Base-by-base conservation (phyloP, 78 protist species). In the Planoprotostelium fungivorum region DNA sequence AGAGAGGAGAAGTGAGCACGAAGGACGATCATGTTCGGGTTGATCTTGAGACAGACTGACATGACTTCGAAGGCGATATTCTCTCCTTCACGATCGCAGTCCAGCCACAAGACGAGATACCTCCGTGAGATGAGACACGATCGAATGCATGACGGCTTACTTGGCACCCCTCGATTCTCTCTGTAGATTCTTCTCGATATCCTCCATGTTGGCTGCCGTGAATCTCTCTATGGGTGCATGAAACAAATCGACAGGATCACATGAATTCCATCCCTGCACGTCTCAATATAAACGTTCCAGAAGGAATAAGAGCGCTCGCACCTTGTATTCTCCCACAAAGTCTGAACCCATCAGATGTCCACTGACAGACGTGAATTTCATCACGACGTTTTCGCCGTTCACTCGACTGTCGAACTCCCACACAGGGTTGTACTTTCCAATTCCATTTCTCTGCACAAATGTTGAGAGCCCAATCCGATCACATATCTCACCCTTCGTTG, bases 61-160 rank as follows among this genome's bases (percentile, higher is more conserved):
- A 97, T 63, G 25, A 99, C 98, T 85, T 99, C 99, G 85, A 91
- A 96, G 0, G 96, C 96, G n/a, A 99, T 99, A 87, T 97, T 96
- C 88, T 99, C 99, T 28, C 99, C 99, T 34, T 94, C 94, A 37
- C 94, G 95, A 85, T 99, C 99, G 86, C 99, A 97, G 84, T 99
- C 99, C n/a, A 97, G 95, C 98, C 99, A 98, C 28, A 97, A 85
- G 29, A 97, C 84, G 31, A 98, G n/a, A 23, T 28, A 16, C 16
- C 86, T 38, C 29, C n/a, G n/a, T n/a, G n/a, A n/a, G n/a, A n/a
- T n/a, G n/a, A n/a, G n/a, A n/a, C n/a, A n/a, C n/a, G n/a, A n/a
- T n/a, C n/a, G n/a, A n/a, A n/a, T n/a, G n/a, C n/a, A n/a, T n/a
- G n/a, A n/a, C n/a, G n/a, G n/a, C 87, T 37, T 35, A 28, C 34